phyloP scores from a whole-genome alignment of 78 protist species.

The Dictyostelium intermedium region DNA sequence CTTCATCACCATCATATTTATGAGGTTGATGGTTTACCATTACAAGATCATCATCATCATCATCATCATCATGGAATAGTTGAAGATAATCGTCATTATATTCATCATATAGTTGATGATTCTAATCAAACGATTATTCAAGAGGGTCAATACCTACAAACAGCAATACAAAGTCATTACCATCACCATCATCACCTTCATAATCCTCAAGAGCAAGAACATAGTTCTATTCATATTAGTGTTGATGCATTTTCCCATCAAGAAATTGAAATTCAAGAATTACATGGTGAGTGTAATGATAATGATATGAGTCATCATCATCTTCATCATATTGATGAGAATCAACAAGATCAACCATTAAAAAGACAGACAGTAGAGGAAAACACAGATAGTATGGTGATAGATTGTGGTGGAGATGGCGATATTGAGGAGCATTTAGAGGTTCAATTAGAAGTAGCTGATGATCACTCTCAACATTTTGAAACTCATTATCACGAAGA shows the following conservation, averaged over 20 bases:
- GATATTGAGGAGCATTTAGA: not conserved
- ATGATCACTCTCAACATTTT: not conserved
- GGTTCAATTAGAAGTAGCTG: not conserved
- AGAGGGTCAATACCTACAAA: not conserved
- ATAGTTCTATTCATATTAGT: not conserved
- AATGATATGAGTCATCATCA: not conserved
- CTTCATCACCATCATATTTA: not conserved
- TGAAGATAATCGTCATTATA: not conserved
- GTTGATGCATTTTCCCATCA: not conserved
- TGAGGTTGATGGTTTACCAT: not conserved
- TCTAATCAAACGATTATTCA: not conserved
- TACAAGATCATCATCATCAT: not conserved
- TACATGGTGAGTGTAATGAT: not conserved
- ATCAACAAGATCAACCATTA: not conserved
- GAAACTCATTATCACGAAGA: not conserved
- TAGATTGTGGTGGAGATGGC: not conserved
- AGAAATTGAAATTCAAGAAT: not conserved
- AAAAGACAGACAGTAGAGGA: not conserved
- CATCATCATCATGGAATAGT: not conserved
- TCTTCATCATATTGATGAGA: not conserved
- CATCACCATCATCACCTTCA: not conserved
- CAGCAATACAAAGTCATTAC: not conserved
- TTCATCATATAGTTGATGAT: not conserved
- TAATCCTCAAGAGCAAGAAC: not conserved
- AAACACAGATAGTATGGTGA: not conserved